Evolutionary conservation across 768 basidiomycete species (phyloP).

Genomic region (Russula emetica): DNA sequence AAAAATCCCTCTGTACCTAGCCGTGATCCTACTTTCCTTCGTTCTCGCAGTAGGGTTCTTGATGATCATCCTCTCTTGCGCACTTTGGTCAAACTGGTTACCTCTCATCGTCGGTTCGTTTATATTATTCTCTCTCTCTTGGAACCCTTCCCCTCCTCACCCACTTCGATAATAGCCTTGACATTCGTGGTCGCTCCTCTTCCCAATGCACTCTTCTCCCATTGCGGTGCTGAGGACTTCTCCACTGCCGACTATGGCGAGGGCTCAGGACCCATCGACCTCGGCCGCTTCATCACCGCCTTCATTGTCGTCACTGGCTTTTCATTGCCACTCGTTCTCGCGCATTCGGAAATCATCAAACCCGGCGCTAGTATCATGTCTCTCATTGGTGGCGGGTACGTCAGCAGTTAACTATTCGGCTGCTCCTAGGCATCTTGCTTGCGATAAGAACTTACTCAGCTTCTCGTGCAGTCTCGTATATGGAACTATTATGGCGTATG

Average conservation of each 20-base stretch:
- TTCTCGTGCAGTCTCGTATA: constrained; percentile 62
- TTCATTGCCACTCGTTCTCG: constrained; percentile 85
- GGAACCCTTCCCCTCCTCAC: not conserved
- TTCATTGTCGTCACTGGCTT: constrained; percentile 90
- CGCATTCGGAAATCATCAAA: constrained; percentile 85
- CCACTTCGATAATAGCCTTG: constrained; percentile 51
- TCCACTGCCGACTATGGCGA: constrained; percentile 72
- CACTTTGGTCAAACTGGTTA: constrained; percentile 94
- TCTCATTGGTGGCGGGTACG: constrained; percentile 85
- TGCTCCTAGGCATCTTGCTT: not conserved
- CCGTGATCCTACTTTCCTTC: constrained; percentile 94
- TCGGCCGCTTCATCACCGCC: constrained; percentile 92
- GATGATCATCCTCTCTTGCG: constrained; percentile 95
- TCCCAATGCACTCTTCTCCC: constrained; percentile 91
- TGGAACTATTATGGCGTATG: constrained; percentile 85
- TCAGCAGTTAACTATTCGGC: constrained; percentile 29
- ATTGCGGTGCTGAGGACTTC: constrained; percentile 89
- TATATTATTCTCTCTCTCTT: not conserved
- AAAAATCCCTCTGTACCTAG: constrained; percentile 40
- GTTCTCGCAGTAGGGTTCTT: constrained; percentile 97
- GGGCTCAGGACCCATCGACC: constrained; percentile 67
- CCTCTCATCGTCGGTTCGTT: constrained; percentile 84
- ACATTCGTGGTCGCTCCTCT: constrained; percentile 94
- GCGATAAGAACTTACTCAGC: constrained; percentile 2
- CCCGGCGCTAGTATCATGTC: constrained; percentile 89